A percentile compares a stretch with the other conserved stretches of the same genome.
These are phyloP conservation scores for Scleroderma citrinum DNA, from an alignment of 768 basidiomycete species.

Conservation along the genomic window DNA sequence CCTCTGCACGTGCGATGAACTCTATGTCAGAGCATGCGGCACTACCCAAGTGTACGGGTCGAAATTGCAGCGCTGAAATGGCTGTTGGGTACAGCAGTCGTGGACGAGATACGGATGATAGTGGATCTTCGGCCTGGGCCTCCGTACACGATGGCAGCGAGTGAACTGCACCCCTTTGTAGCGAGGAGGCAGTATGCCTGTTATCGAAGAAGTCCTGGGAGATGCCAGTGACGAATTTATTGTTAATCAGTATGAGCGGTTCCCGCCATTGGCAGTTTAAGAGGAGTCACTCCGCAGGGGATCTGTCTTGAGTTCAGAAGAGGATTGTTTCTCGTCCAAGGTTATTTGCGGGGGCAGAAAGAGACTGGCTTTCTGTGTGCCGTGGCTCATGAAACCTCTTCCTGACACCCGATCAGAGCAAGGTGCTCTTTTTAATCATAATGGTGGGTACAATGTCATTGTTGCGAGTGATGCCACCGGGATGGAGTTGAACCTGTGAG, in stretches of 20 bases:
- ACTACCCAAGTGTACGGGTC: constrained; percentile 80
- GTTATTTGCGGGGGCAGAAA: constrained; percentile 74
- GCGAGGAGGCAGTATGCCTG: constrained; percentile 85
- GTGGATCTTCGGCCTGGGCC: constrained; percentile 70
- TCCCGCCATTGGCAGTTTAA: constrained; percentile 77
- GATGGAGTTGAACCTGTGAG: constrained; percentile 95
- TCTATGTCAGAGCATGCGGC: constrained; percentile 49
- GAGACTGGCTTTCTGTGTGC: constrained; percentile 76
- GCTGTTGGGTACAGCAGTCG: constrained; percentile 72
- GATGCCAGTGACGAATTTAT: constrained; percentile 79
- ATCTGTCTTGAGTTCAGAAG: constrained; percentile 54
- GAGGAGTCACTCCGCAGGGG: constrained; percentile 53
- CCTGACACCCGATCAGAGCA: constrained; percentile 91
- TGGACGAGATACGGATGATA: constrained; percentile 98
- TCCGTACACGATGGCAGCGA: constrained; percentile 77
- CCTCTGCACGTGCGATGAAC: constrained; percentile 89
- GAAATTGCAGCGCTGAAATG: constrained; percentile 67
- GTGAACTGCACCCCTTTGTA: constrained; percentile 91
- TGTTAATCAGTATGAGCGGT: constrained; percentile 78
- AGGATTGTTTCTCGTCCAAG: constrained; percentile 74
- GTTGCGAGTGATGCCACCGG: constrained; percentile 95
- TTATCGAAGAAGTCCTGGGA: constrained; percentile 64
- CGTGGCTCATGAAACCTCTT: constrained; percentile 87
- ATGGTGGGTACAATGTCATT: constrained; percentile 82
- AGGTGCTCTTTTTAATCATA: constrained; percentile 81